These are phyloP conservation scores for Hydnum rufescens DNA, from an alignment of 768 basidiomycete species.

Conservation along the genomic window DNA sequence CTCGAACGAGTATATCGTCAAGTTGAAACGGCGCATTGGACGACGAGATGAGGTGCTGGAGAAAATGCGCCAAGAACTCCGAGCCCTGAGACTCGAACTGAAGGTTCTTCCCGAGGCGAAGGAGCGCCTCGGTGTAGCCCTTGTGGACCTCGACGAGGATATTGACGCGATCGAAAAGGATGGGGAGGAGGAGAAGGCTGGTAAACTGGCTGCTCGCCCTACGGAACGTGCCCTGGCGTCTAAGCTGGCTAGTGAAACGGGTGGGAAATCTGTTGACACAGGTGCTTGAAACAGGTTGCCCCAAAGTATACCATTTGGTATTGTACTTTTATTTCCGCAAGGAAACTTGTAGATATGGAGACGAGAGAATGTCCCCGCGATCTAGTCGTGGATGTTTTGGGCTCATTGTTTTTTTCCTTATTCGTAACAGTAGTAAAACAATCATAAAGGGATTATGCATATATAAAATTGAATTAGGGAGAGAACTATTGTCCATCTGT, in stretches of 20 bases:
- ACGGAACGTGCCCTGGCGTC: background rate
- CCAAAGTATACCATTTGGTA: too few species aligned
- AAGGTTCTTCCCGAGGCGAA: background rate
- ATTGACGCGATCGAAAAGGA: slow-evolving; percentile 4
- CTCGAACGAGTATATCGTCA: slow-evolving; percentile 72
- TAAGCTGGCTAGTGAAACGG: background rate
- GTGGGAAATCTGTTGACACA: too few species aligned
- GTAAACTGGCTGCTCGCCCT: background rate
- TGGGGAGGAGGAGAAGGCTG: background rate
- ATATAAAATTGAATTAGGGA: too few species aligned
- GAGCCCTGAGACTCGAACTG: slow-evolving; percentile 26
- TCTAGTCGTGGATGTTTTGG: too few species aligned
- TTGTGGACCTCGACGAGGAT: slow-evolving; percentile 2
- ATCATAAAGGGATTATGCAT: too few species aligned
- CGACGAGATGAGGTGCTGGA: slow-evolving; percentile 63
- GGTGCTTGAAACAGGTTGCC: too few species aligned
- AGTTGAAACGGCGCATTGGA: slow-evolving; percentile 56
- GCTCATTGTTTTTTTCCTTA: too few species aligned
- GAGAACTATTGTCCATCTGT: too few species aligned
- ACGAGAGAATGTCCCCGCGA: too few species aligned
- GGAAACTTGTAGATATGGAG: too few species aligned
- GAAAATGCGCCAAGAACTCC: slow-evolving; percentile 44
- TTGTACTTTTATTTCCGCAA: too few species aligned
- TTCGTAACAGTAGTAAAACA: too few species aligned
- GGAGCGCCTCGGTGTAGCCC: background rate